These are phyloP conservation scores for Martiniozyma asiatica DNA, from an alignment of 1,139 yeast genomes.

Conservation along the genomic window DNA sequence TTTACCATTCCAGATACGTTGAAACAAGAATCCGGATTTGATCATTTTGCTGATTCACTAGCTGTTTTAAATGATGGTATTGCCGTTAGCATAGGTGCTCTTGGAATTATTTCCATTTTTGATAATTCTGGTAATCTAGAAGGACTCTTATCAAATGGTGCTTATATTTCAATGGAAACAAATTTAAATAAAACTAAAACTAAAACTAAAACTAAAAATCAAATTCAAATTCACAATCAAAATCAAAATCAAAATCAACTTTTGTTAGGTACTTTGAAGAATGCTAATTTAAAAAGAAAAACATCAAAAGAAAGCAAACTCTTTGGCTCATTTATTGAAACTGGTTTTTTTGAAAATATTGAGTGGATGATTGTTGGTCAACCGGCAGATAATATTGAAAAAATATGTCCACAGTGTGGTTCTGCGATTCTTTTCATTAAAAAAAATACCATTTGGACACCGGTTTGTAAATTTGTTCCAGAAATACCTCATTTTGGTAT, in stretches of 20 bases:
- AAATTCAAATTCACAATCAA: too few relatives aligned
- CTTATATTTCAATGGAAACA: neutral
- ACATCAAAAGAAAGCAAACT: constrained; percentile 18
- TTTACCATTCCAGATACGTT: constrained; percentile 17
- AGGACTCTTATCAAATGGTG: neutral
- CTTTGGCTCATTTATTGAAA: constrained; percentile 22
- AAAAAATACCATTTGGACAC: constrained; percentile 11
- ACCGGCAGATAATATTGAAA: constrained; percentile 12
- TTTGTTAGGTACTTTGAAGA: too few relatives aligned
- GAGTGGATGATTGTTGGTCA: constrained; percentile 22
- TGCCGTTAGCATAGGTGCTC: constrained; percentile 23
- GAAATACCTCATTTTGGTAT: neutral
- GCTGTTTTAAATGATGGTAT: constrained; percentile 16
- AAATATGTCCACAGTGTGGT: constrained; percentile 25
- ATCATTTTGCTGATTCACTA: constrained; percentile 26
- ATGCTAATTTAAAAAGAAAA: constrained; percentile 1
- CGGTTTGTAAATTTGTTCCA: constrained; percentile 2
- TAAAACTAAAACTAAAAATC: neutral
- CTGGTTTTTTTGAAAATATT: constrained; percentile 13
- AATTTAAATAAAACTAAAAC: neutral
- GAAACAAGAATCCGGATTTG: constrained; percentile 20
- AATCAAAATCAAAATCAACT: too few relatives aligned
- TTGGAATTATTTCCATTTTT: constrained; percentile 25
- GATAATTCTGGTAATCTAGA: constrained; percentile 7
- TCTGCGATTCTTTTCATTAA: constrained; percentile 25